Evolutionary conservation across 2,329 filamentous ascomycete species (phyloP), one percentile per base, ranked within the genome.

Genomic region (Pseudogymnoascus pannorum): DNA sequence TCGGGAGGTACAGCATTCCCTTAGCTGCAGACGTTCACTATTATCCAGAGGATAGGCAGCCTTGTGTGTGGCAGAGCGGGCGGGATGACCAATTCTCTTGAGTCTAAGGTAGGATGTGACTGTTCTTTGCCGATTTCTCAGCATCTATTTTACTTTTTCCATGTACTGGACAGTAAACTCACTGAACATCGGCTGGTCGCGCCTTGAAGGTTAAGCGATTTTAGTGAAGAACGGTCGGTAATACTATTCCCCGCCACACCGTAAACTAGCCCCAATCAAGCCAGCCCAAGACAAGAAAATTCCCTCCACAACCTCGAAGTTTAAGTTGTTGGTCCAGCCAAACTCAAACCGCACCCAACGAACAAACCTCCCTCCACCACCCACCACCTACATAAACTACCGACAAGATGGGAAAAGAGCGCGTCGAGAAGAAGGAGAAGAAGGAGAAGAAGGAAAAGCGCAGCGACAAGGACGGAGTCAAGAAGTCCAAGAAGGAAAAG

Each of bases 391-490:
- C 58, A 60, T 20, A 44, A 35, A 60, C 24, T 18, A 62, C 61
- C 14, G 64, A 73, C 67, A 74, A 74, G 62, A 72, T 74, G 64
- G 74, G 74, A 69, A 73, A 74, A 72, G 75, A 75, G 42, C 58
- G 48, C 26, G 54, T 35, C 33, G 81, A 82, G 33, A 88, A 89
- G 79, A 88, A 86, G 75, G 79, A 80, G 14, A 77, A 77, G 70
- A 81, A 81, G 72, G 79, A 82, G 44, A 89, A 89, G 81, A 88
- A 89, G 78, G 86, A 89, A 68, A 89, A 89, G 83, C 83, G 71
- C 64, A 72, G 71, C 62, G 76, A 76, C 65, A 70, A 70, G 65
- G 73, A 73, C 58, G 71, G 71, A 20, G 73, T 82, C 58, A 80
- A 81, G 74, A 77, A 74, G 65, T 68, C 70, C 18, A 75, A 75